Conservation (phyloP, 345 rosid species). For the Arabidopsis thaliana region DNA sequence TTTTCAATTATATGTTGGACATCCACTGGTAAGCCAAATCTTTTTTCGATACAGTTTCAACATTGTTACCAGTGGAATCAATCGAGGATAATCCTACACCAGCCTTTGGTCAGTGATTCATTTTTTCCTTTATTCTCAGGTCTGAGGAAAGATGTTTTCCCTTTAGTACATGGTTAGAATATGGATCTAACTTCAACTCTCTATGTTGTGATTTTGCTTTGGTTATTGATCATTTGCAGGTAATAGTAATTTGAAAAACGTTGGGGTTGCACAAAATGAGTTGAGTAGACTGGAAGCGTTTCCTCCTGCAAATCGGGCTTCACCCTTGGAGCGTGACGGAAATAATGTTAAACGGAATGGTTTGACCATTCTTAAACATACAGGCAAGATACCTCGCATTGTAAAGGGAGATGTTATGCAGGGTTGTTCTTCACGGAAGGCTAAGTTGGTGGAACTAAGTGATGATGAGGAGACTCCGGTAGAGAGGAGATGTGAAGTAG, state of each 20-base stretch:
- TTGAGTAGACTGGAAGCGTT: constrained; percentile 52
- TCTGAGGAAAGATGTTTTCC: constrained; percentile 6
- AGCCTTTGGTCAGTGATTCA: constrained; percentile 37
- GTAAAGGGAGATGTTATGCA: constrained; percentile 34
- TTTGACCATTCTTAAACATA: constrained; percentile 43
- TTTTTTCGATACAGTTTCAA: constrained; percentile 39
- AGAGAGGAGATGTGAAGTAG: constrained; percentile 63
- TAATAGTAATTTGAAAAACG: constrained; percentile 30
- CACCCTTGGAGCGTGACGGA: constrained; percentile 52
- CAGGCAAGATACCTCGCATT: constrained; percentile 41
- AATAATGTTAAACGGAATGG: constrained; percentile 51
- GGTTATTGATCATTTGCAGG: constrained; percentile 34
- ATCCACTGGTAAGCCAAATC: background rate
- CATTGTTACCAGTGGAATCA: constrained; percentile 33
- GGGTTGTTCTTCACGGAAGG: constrained; percentile 40
- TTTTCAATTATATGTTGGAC: constrained; percentile 22
- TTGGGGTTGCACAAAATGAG: constrained; percentile 26
- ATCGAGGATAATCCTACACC: constrained; percentile 31
- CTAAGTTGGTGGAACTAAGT: constrained; percentile 40
- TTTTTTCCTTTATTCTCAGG: constrained; percentile 19
- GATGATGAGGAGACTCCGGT: constrained; percentile 49
- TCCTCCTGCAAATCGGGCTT: constrained; percentile 80
- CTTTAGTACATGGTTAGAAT: constrained; percentile 15
- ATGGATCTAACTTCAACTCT: constrained; percentile 33
- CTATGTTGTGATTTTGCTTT: constrained; percentile 19